Conservation (phyloP, 2,329 filamentous ascomycete species). For the Cercospora nicotianae region DNA sequence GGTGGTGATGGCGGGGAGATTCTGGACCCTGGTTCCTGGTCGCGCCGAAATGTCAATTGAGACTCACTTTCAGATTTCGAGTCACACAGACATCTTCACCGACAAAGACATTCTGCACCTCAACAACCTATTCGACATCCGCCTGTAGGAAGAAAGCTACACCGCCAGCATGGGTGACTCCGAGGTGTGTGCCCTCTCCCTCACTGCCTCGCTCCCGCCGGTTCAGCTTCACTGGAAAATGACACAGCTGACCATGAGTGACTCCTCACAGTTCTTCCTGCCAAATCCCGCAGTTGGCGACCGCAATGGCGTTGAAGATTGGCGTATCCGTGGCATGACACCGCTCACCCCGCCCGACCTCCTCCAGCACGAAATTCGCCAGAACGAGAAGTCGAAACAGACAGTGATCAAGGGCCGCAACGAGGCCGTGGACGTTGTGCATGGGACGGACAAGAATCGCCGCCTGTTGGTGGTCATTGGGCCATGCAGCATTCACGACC, state of each 20-base stretch:
- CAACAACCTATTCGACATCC: neutral
- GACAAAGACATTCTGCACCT: neutral
- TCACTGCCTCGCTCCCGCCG: neutral
- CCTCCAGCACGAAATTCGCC: conserved; percentile 86
- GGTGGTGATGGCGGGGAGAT: neutral
- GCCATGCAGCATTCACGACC: conserved; percentile 97
- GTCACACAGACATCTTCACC: neutral
- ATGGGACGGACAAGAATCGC: conserved; percentile 57
- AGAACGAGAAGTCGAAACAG: conserved; percentile 51
- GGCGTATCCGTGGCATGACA: conserved; percentile 64
- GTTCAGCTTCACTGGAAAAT: neutral
- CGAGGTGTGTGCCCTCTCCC: neutral
- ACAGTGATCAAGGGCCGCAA: conserved; percentile 62
- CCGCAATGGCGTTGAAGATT: conserved; percentile 52
- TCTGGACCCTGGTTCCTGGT: neutral
- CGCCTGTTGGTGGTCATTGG: conserved; percentile 79
- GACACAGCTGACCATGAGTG: neutral
- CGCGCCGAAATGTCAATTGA: neutral
- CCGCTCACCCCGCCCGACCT: conserved; percentile 83
- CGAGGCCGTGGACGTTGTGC: conserved; percentile 62
- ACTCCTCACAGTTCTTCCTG: conserved; percentile 49
- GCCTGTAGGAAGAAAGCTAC: neutral
- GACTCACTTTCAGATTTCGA: neutral
- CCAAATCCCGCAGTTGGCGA: conserved; percentile 53
- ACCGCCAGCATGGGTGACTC: neutral